A percentile compares a stretch with the other conserved stretches of the same genome.
These are phyloP conservation scores for Neonectria faginata DNA, from an alignment of 2,329 filamentous ascomycete species.

Conservation along the genomic window DNA sequence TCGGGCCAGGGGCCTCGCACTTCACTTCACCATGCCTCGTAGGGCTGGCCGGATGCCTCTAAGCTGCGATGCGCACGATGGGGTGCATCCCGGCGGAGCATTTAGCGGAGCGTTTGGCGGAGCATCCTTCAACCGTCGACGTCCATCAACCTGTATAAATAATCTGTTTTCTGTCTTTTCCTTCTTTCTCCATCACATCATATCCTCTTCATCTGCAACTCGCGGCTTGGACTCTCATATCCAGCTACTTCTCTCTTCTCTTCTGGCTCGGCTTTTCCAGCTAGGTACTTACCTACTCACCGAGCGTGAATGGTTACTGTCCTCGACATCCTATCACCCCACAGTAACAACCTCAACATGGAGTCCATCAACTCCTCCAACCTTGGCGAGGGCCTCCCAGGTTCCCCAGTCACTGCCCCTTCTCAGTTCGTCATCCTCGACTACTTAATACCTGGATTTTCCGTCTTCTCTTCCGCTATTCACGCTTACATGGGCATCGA, in stretches of 20 bases:
- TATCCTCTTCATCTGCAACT: background rate
- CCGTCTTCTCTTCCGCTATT: slow-evolving; percentile 64
- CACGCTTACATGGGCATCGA: slow-evolving; percentile 71
- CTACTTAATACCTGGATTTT: slow-evolving; percentile 74
- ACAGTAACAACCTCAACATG: slow-evolving; percentile 33
- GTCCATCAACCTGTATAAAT: background rate
- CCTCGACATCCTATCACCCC: background rate
- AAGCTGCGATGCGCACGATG: background rate
- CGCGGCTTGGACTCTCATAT: background rate
- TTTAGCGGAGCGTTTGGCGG: background rate
- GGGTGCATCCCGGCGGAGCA: slow-evolving; percentile 2
- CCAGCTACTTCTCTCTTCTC: background rate
- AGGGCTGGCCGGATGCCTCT: slow-evolving; percentile 5
- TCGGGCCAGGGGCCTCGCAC: background rate
- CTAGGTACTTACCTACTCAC: too few species aligned
- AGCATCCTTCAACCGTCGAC: background rate
- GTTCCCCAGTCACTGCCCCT: slow-evolving; percentile 21
- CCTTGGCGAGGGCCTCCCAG: slow-evolving; percentile 22
- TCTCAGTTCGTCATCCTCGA: slow-evolving; percentile 66
- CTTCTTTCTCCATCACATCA: background rate
- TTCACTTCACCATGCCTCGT: background rate
- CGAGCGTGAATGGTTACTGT: slow-evolving; percentile 24
- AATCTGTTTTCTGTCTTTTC: background rate
- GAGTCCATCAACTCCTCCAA: slow-evolving; percentile 40
- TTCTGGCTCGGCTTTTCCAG: background rate